Conservation (phyloP, 805 yeast genomes). For the Clavispora santaluciae region DNA sequence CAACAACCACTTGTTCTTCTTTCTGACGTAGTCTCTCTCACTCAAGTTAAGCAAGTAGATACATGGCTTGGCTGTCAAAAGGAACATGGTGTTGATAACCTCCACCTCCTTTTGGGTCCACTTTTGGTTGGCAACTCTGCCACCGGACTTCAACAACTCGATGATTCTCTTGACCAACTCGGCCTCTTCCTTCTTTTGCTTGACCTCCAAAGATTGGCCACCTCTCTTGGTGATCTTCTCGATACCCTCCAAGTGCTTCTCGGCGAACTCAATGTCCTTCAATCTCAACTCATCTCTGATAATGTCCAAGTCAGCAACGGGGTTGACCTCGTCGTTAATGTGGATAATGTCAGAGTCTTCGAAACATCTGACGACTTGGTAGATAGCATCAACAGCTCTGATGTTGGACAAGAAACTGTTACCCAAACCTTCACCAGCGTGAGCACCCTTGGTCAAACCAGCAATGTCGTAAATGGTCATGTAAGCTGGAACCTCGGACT, state of each 20-base stretch:
- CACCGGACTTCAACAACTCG: conserved; percentile 72
- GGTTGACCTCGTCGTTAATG: conserved; percentile 83
- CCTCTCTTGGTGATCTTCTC: conserved; percentile 82
- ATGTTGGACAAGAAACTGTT: conserved; percentile 66
- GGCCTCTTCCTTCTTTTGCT: conserved; percentile 83
- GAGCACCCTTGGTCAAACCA: conserved; percentile 54
- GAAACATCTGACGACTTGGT: conserved; percentile 59
- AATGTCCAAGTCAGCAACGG: conserved; percentile 89
- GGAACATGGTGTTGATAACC: conserved; percentile 75
- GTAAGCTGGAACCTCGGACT: conserved; percentile 29
- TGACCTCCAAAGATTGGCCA: conserved; percentile 84
- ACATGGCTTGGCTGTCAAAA: conserved; percentile 93
- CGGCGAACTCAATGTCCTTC: conserved; percentile 93
- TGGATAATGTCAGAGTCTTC: conserved; percentile 98
- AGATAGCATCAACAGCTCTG: conserved; percentile 66
- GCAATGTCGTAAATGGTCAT: conserved; percentile 26
- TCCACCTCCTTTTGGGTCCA: conserved; percentile 94
- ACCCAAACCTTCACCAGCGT: conserved; percentile 68
- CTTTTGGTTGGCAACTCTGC: conserved; percentile 78
- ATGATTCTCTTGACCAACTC: conserved; percentile 70
- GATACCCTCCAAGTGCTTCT: conserved; percentile 70
- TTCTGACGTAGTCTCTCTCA: conserved; percentile 81
- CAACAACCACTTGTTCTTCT: conserved; percentile 80
- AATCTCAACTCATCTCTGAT: conserved; percentile 87
- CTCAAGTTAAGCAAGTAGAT: conserved; percentile 88